These are phyloP conservation scores for Geotrichum fermentans DNA, from an alignment of 1,139 yeast species.

Conservation along the genomic window DNA sequence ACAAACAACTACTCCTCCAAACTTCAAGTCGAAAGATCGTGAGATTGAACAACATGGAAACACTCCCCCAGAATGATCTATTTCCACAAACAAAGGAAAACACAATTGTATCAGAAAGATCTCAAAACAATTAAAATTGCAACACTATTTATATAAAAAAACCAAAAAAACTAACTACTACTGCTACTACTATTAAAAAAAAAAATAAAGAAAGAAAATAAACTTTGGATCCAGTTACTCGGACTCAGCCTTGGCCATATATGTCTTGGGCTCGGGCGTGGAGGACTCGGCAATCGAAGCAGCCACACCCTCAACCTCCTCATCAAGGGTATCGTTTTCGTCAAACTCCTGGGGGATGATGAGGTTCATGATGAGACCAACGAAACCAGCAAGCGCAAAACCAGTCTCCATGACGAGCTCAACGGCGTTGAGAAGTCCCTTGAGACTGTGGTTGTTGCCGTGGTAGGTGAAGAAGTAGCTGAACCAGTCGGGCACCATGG, in stretches of 20 bases:
- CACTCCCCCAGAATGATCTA: background rate
- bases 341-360: slow-evolving; percentile 67
- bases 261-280: slow-evolving; percentile 1
- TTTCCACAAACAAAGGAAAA: too few relatives aligned
- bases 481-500: slow-evolving; percentile 75
- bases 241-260: too few relatives aligned
- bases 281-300: background rate
- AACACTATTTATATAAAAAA: background rate
- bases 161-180: background rate
- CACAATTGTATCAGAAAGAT: background rate
- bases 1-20: too few relatives aligned
- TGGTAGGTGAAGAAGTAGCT: slow-evolving; percentile 64
- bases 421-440: slow-evolving; percentile 76
- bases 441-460: slow-evolving; percentile 58
- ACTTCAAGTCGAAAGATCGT: too few relatives aligned
- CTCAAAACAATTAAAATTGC: background rate
- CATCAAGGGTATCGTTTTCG: slow-evolving; percentile 38
- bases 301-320: slow-evolving; percentile 14
- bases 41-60: too few relatives aligned
- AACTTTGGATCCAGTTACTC: too few relatives aligned
- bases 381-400: slow-evolving; percentile 74
- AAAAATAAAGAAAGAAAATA: background rate
- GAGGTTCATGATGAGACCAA: slow-evolving; percentile 69
- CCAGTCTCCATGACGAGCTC: slow-evolving; percentile 82
- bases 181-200: background rate